These are phyloP conservation scores for Blastobotrys elegans DNA, from an alignment of 1,139 yeast genomes.

Conservation along the genomic window DNA sequence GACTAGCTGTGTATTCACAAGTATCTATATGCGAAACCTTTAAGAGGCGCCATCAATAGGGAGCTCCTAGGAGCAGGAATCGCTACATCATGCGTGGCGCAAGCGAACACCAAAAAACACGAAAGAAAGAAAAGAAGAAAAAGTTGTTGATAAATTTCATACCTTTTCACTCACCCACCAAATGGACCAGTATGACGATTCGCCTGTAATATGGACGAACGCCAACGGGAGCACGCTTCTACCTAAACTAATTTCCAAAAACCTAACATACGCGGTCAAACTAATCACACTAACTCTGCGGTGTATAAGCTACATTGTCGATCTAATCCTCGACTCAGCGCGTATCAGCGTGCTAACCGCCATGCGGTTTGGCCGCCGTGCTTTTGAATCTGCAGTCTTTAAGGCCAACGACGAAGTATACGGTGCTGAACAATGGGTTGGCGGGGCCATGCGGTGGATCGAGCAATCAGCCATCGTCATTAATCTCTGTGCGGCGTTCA, in stretches of 20 bases:
- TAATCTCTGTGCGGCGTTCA: conserved; percentile 30
- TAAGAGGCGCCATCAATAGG: too few relatives aligned
- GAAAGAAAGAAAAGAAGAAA: not conserved
- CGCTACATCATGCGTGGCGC: too few relatives aligned
- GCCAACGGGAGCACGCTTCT: not conserved
- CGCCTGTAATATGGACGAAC: not conserved
- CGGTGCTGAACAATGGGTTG: conserved; percentile 24
- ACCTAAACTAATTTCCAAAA: not conserved
- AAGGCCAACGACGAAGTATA: conserved; percentile 32
- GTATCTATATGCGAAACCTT: too few relatives aligned
- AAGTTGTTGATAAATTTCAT: not conserved
- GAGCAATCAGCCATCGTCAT: conserved; percentile 28
- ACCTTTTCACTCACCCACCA: not conserved
- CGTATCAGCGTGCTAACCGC: conserved; percentile 29
- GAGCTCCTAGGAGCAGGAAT: too few relatives aligned
- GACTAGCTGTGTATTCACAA: too few relatives aligned
- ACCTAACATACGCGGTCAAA: conserved; percentile 24
- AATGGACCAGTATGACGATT: not conserved
- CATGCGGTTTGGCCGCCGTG: conserved; percentile 29
- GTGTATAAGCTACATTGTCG: conserved; percentile 27
- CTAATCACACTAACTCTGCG: conserved; percentile 30
- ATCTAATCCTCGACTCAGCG: conserved; percentile 28
- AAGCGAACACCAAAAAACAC: not conserved
- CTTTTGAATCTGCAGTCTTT: conserved; percentile 29
- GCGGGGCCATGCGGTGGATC: conserved; percentile 21